Evolutionary conservation across 257 asterid species (phyloP).

Genomic region (Mentha longifolia): DNA sequence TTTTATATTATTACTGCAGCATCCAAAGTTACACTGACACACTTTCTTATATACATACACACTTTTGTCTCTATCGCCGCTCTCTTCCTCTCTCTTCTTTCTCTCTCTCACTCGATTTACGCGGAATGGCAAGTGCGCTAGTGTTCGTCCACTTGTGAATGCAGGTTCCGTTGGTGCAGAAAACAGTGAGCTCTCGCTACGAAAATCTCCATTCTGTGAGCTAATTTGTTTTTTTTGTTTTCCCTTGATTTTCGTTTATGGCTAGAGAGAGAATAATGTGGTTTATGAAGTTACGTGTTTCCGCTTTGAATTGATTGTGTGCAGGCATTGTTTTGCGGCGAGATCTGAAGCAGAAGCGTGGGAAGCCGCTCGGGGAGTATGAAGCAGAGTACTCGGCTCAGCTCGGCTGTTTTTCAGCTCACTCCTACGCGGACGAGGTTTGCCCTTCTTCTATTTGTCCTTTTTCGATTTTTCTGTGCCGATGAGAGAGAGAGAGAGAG

Average conservation of each 20-base stretch:
- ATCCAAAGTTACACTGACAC: constrained; percentile 38
- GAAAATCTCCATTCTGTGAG: constrained; percentile 12
- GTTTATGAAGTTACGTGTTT: not conserved
- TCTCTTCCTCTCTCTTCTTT: constrained; percentile 20
- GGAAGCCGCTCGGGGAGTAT: constrained; percentile 39
- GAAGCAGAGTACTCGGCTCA: constrained; percentile 76
- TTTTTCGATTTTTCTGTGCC: not conserved
- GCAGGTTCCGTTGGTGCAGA: constrained; percentile 27
- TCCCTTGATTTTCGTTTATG: not conserved
- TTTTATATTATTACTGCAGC: constrained; percentile 10
- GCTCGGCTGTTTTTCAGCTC: constrained; percentile 87
- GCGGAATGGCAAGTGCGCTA: constrained; percentile 25
- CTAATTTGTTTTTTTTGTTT: not conserved
- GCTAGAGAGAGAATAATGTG: constrained; percentile 1
- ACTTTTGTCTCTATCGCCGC: constrained; percentile 34
- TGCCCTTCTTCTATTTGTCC: not conserved
- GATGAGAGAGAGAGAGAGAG: constrained; percentile 12
- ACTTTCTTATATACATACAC: constrained; percentile 25
- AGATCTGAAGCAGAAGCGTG: constrained; percentile 59
- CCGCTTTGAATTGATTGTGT: not conserved
- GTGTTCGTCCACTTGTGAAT: constrained; percentile 29
- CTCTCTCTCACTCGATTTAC: constrained; percentile 21
- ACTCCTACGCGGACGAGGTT: constrained; percentile 97
- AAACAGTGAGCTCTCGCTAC: constrained; percentile 37
- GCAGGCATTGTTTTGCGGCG: constrained; percentile 29